Base-by-base conservation (phyloP, 176 grass and related monocot species). In the Chloris gayana region DNA sequence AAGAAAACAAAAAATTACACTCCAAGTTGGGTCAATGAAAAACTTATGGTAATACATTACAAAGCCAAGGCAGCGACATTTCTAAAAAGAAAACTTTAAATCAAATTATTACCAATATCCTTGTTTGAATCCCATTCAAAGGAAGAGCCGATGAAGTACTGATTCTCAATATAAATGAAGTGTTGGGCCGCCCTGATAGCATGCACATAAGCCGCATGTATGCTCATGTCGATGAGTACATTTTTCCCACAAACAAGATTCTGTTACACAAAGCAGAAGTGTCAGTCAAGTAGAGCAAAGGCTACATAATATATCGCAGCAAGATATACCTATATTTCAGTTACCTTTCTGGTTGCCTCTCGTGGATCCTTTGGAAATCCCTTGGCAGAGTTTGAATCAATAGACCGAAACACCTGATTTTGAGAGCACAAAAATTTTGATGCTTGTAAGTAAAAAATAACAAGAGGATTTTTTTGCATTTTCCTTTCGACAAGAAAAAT, bases 91-190 rank as follows among this genome's bases (percentile, higher is more conserved):
- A 50, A 89, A 44, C 1, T 69, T 67, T 39, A 69, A 6, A 85
- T 8, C 15, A 37, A 25, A 61, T 56, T 69, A 58, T 87, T 90
- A 94, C 95, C 95, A 35, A 94, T 10, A 82, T 92, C 87, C 76
- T 89, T 94, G 86, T 98, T 61, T 59, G 92, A 94, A 92, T 93
- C 82, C 91, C 95, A 98, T 81, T 94, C 92, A 80, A 98, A 98
- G 69, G 95, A 98, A 64, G 92, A 94, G 38, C 95, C 95, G 14
- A 98, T 84, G 74, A 98, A 98, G 61, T 98, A 98, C 66, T 98
- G 95, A 87, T 98, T 98, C 89, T 98, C 95, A 82, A 98, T 93
- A 87, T 98, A 94, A 78, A 98, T 98, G 33, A 87, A 94, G 62
- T 98, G 92, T 41, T 98, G 92, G 22, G 95, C 95, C 63, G 92